These are phyloP conservation scores for Tulasnella sp. DNA, from an alignment of 768 basidiomycete genomes.

Conservation along the genomic window DNA sequence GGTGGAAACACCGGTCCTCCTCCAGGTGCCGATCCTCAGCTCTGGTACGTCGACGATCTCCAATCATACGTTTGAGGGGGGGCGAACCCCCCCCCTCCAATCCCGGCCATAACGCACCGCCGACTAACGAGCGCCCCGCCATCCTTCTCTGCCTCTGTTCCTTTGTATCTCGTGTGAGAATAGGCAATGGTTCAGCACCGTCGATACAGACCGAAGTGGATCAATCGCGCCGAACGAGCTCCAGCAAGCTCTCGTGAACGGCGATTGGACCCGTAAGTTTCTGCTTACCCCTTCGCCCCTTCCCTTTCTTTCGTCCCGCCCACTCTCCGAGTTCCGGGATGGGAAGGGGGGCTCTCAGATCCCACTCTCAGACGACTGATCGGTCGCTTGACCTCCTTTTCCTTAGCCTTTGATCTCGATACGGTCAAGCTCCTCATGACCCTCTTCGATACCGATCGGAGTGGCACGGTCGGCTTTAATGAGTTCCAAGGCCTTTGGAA, in stretches of 20 bases:
- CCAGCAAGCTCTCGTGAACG: slow-evolving; percentile 47
- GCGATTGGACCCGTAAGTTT: slow-evolving; percentile 73
- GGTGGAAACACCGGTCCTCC: slow-evolving; percentile 18
- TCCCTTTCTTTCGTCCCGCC: background rate
- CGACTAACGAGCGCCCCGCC: background rate
- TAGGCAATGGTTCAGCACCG: slow-evolving; percentile 28
- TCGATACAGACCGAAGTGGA: slow-evolving; percentile 25
- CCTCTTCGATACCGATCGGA: slow-evolving; percentile 74
- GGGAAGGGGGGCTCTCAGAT: background rate
- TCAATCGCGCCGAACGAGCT: slow-evolving; percentile 26
- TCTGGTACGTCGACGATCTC: slow-evolving; percentile 23
- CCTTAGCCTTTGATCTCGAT: slow-evolving; percentile 75
- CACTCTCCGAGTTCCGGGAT: background rate
- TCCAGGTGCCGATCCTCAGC: slow-evolving; percentile 29
- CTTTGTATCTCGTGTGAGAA: background rate
- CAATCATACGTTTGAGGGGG: background rate
- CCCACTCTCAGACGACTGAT: background rate
- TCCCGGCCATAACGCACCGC: background rate
- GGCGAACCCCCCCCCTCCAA: background rate
- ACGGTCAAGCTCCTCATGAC: slow-evolving; percentile 82
- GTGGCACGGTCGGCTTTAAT: slow-evolving; percentile 74
- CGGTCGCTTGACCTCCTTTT: background rate
- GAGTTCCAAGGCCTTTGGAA: slow-evolving; percentile 39
- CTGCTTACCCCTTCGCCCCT: background rate
- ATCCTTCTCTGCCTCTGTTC: background rate